These are phyloP conservation scores for Apostasia ramifera DNA, from an alignment of 106 monocot species.

Conservation along the genomic window DNA sequence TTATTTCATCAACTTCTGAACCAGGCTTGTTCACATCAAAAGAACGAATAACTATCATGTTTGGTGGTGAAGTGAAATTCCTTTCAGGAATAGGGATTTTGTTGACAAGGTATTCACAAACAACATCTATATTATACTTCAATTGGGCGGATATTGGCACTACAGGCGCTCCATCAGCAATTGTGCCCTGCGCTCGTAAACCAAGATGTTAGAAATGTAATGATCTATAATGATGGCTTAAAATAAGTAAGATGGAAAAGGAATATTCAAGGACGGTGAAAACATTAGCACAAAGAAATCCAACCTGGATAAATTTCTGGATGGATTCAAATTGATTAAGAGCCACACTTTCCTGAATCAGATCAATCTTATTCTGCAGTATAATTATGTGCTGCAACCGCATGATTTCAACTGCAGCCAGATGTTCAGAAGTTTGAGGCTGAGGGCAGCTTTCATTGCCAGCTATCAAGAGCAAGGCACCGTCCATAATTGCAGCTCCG, in stretches of 20 bases:
- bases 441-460: slow-evolving; percentile 97
- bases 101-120: slow-evolving; percentile 87
- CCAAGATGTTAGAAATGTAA: background rate
- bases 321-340: slow-evolving; percentile 93
- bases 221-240: background rate
- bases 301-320: slow-evolving; percentile 82
- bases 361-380: slow-evolving; percentile 93
- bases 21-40: slow-evolving; percentile 99
- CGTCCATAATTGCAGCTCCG: slow-evolving; percentile 99
- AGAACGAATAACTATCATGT: slow-evolving; percentile 95
- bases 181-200: slow-evolving; percentile 58
- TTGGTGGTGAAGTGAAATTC: slow-evolving; percentile 73
- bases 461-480: slow-evolving; percentile 88
- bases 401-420: slow-evolving; percentile 98
- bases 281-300: slow-evolving; percentile 8
- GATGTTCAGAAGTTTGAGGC: slow-evolving; percentile 94
- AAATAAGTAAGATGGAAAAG: background rate
- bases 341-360: slow-evolving; percentile 92
- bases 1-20: slow-evolving; percentile 93
- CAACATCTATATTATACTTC: slow-evolving; percentile 94
- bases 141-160: slow-evolving; percentile 93
- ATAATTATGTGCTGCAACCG: slow-evolving; percentile 82
- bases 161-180: slow-evolving; percentile 88
- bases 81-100: slow-evolving; percentile 87
- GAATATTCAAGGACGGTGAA: background rate